Evolutionary conservation across 1,139 yeast genomes (phyloP).

Genomic region (Geotrichum cucujoidarum): DNA sequence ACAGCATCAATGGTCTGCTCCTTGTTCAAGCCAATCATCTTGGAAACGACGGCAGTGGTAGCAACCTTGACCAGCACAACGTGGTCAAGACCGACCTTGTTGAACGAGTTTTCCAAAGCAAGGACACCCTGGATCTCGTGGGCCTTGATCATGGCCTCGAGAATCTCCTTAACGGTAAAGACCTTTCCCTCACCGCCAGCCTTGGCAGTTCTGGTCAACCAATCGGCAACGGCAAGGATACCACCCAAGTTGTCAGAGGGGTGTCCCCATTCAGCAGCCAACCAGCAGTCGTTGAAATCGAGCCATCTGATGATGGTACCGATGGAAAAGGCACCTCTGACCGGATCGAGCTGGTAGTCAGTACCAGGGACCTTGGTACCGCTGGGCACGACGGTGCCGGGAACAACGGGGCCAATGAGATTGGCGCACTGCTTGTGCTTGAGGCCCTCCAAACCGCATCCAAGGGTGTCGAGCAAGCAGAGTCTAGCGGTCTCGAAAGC

Average conservation of each 20-base stretch:
- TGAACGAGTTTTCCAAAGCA: conserved; percentile 55
- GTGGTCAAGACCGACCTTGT: conserved; percentile 57
- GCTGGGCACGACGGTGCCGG: conserved; percentile 50
- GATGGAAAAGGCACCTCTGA: conserved; percentile 53
- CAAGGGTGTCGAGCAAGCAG: conserved; percentile 52
- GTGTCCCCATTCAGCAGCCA: conserved; percentile 65
- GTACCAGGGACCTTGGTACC: conserved; percentile 55
- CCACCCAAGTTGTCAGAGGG: conserved; percentile 59
- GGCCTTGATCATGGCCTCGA: conserved; percentile 55
- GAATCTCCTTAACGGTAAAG: conserved; percentile 47
- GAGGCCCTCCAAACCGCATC: conserved; percentile 58
- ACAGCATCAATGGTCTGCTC: conserved; percentile 52
- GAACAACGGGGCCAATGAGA: conserved; percentile 51
- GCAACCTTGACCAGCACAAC: conserved; percentile 58
- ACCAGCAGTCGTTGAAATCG: conserved; percentile 59
- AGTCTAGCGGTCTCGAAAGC: conserved; percentile 52
- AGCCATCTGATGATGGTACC: conserved; percentile 57
- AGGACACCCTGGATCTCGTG: conserved; percentile 57
- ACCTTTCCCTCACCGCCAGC: conserved; percentile 41
- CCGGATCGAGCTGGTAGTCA: conserved; percentile 47
- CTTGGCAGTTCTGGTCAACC: conserved; percentile 47
- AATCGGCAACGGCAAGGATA: conserved; percentile 54
- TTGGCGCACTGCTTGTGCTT: conserved; percentile 48
- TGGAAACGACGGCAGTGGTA: conserved; percentile 54
- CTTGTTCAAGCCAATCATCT: conserved; percentile 46